Percentiles rank a stretch among this genome's conserved stretches.
These are phyloP conservation scores for Plasmodium vivax DNA, from an alignment of 169 alveolate species.

Conservation along the genomic window DNA sequence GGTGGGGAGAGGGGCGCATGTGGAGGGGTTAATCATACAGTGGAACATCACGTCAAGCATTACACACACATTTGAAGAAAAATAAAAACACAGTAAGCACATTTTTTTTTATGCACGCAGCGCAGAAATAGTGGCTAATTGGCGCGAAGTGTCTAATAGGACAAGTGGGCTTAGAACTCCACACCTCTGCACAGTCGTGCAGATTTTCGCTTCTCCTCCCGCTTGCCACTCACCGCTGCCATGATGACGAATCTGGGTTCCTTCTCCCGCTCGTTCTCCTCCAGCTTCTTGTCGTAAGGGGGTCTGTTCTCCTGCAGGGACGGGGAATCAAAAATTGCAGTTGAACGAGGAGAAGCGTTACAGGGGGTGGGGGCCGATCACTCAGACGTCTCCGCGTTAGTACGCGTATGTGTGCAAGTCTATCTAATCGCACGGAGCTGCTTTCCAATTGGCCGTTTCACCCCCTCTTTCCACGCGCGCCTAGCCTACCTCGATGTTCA, in stretches of 20 bases:
- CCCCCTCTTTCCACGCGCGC: neutral
- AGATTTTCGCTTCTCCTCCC: neutral
- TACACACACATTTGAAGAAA: neutral
- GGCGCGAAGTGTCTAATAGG: neutral
- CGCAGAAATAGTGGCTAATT: neutral
- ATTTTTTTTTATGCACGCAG: neutral
- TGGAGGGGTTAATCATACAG: neutral
- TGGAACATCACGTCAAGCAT: neutral
- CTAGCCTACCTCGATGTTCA: constrained; percentile 78
- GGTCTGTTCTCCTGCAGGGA: constrained; percentile 56
- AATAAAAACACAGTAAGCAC: neutral
- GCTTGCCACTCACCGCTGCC: constrained; percentile 63
- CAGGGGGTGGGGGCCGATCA: neutral
- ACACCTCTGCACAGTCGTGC: neutral
- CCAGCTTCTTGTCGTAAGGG: constrained; percentile 67
- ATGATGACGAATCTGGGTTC: constrained; percentile 63
- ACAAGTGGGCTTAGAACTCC: neutral
- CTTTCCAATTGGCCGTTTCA: neutral
- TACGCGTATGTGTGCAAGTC: neutral
- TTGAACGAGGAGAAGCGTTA: neutral
- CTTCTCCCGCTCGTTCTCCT: constrained; percentile 44
- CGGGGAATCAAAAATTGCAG: neutral
- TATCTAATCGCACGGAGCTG: neutral
- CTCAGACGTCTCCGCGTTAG: neutral
- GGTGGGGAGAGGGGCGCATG: neutral